Evolutionary conservation across 2,329 filamentous ascomycete species (phyloP).

Genomic region (Cercospora nicotianae): DNA sequence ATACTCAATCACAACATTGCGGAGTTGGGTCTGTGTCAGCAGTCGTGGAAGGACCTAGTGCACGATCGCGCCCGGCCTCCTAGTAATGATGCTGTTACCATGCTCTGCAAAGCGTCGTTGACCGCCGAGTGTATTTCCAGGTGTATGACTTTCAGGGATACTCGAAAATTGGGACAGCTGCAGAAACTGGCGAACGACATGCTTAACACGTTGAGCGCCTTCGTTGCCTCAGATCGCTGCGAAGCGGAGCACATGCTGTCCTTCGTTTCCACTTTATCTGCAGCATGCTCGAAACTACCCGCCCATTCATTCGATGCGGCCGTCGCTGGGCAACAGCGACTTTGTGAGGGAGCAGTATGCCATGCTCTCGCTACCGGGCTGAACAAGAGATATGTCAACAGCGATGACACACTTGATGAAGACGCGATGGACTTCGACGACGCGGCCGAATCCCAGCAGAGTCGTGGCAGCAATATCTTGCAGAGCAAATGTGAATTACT

Average conservation of each 20-base stretch:
- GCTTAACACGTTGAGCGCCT: constrained; percentile 36
- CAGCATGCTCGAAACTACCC: constrained; percentile 24
- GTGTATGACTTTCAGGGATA: constrained; percentile 32
- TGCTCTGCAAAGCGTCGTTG: constrained; percentile 28
- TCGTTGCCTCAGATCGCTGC: constrained; percentile 41
- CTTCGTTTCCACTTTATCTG: constrained; percentile 42
- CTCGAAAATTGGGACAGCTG: constrained; percentile 33
- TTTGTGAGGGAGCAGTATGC: constrained; percentile 29
- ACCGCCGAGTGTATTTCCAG: constrained; percentile 35
- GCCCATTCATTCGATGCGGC: background rate
- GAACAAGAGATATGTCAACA: constrained; percentile 12
- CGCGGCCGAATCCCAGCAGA: constrained; percentile 62
- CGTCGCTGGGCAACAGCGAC: background rate
- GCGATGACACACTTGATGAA: constrained; percentile 45
- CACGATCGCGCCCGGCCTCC: constrained; percentile 6
- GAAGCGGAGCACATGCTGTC: constrained; percentile 48
- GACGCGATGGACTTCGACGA: constrained; percentile 69
- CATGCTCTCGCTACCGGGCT: constrained; percentile 18
- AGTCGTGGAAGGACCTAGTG: constrained; percentile 21
- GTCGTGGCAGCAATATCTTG: constrained; percentile 44
- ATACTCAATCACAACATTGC: constrained; percentile 28
- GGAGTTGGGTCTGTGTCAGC: constrained; percentile 25
- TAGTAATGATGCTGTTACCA: constrained; percentile 26
- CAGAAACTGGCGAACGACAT: constrained; percentile 32
- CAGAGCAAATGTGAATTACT: constrained; percentile 45